Evolutionary conservation across 2,329 filamentous ascomycete species (phyloP), one percentile per base, ranked within the genome.

Genomic region (Exophiala dermatitidis): DNA sequence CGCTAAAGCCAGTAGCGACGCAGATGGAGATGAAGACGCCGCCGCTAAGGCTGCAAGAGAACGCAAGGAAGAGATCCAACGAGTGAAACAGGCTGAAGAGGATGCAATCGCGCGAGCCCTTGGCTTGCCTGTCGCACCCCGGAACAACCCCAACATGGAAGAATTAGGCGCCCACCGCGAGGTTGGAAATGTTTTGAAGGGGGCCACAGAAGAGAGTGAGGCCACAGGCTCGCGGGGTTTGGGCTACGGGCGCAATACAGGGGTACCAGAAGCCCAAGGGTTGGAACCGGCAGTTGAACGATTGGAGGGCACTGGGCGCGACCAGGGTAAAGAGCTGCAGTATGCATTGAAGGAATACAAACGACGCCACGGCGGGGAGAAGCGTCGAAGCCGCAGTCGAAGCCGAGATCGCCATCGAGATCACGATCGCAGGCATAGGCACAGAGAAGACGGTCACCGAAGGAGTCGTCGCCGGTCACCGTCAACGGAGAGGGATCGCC

Each of bases 31-130:
- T 58, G 82, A 81, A 64, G 82, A 79, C 1, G 74, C 77, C 4
- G 81, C 83, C 56, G 77, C 84, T 63, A 77, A 75, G 45, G 73
- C 71, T 10, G 80, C 75, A 41, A 74, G 81, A 57, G 79, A 85
- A 66, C 77, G 86, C 50, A 83, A 82, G 56, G 86, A 89, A 64
- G 91, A 96, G 69, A 78, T 93, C 63, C 81, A 82, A 62, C 83
- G 79, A 62, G 79, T 96, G 67, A 96, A 95, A 66, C 87, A 95
- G 68, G 88, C 86, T 0, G 93, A 98, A 65, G 88, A 95, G 67
- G 91, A 96, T 68, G 93, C 90, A 1, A 84, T 97, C 67, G 84
- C 89, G 2, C 78, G 76, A 42, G 90, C 90, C 0, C 73, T 98
- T 50, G 93, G 93, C 0, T 72, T 96, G 31, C 89, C 88, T 0